Base-by-base conservation (phyloP, 345 rosid genomes). In the Mangifera indica region DNA sequence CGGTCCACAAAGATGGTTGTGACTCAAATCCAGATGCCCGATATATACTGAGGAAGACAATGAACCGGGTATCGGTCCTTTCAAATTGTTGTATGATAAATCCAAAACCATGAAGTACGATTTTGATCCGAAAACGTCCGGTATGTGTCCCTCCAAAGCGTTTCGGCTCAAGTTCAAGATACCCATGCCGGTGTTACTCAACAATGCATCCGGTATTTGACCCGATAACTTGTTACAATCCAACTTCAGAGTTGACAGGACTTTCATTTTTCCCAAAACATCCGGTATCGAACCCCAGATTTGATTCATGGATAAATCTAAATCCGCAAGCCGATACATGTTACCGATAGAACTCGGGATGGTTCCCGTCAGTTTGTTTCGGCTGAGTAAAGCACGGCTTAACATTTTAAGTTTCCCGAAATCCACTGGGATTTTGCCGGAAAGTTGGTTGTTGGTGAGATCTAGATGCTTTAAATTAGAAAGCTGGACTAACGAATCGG, bases 11-110 rank as follows among this genome's bases (percentile, higher is more conserved):
- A 94, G 88, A 84, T 77, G 92, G 81, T 94, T 94, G 60, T 92
- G 86, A 79, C 98, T 94, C 66, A 94, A 71, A 79, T 94, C 98
- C 62, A 92, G 57, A 72, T 92, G 97, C 1, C 98, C 97, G 55
- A 94, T 72, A 70, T 77, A 94, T 21, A 74, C 77, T 1, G 91
- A 83, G 63, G 91, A 83, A 7, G 90, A 77, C 22, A 94, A 64
- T 10, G 98, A 80, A 46, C 63, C 58, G 8, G 97, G 98, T 54
- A 94, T 79, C 57, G 85, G 78, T 18, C 98, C 98, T 77, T 84
- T 79, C 53, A 92, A 60, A 1, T 65, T 84, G 67, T 94, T 94
- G 72, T 80, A 68, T 1, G 98, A 94, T 72, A 94, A 70, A 80
- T 94, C 98, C 24, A 94, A 85, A 44, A 78, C 91, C 91, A 84